phyloP scores from a whole-genome alignment of 23 red algal genomes.

The Agarophyton chilense region DNA sequence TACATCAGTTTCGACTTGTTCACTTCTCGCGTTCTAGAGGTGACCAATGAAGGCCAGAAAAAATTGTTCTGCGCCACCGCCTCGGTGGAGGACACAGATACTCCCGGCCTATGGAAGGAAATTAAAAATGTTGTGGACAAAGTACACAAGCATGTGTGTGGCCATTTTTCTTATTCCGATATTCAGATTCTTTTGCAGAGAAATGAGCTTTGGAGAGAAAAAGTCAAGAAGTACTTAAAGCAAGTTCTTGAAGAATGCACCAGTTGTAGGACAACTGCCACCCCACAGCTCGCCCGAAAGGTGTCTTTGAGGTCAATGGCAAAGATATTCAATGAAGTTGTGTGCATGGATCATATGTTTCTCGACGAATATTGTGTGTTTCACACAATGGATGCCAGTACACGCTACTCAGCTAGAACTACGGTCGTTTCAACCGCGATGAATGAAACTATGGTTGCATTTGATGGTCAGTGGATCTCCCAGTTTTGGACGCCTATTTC shows the following conservation, averaged over 20 bases:
- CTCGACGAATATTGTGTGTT: background rate
- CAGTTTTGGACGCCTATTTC: constrained; percentile 17
- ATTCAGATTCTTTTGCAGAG: background rate
- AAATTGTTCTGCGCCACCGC: background rate
- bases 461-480: background rate
- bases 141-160: constrained; percentile 7
- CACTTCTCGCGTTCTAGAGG: background rate
- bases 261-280: background rate
- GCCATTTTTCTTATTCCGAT: background rate
- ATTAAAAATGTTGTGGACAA: constrained; percentile 5
- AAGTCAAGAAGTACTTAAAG: background rate
- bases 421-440: background rate
- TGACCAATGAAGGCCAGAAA: no score
- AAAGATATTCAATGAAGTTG: background rate
- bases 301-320: background rate
- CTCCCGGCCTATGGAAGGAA: background rate
- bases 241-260: background rate
- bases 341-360: constrained; percentile 26
- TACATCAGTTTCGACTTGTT: background rate
- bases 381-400: background rate
- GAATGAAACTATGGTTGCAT: background rate
- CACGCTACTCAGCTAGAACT: background rate
- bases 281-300: background rate
- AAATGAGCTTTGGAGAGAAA: constrained; percentile 15
- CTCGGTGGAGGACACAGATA: background rate